Base-by-base conservation (phyloP, 441 rosid species). In the Aleurites moluccanus region DNA sequence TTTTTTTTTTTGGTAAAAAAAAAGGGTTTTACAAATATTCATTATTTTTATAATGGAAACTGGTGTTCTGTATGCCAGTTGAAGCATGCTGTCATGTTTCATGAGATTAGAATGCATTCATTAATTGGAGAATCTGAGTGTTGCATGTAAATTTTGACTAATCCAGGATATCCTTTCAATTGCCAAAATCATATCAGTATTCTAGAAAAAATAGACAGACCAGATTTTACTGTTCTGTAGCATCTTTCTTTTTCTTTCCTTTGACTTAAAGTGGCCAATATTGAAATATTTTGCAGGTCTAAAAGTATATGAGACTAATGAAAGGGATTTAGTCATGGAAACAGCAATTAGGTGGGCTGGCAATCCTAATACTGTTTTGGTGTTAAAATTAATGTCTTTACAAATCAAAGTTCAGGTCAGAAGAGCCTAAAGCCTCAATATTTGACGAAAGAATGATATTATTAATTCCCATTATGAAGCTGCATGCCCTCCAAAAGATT, bases 331-430 rank as follows among this genome's bases (percentile, higher is more conserved):
- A 75, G 83, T 92, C 64, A 76, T 92, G 84, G 98, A 92, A 84
- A 96, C 98, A 18, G 94, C 86, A 61, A 78, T 90, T 33, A 89
- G 86, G 77, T 95, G 96, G 97, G 93, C 97, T 45, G 96, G 99
- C 77, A 95, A 95, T 82, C 92, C 99, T 72, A 89, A 90, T 81
- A 87, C 91, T 60, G 82, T 87, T 79, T 45, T 92, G 85, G 88
- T 83, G 81, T 21, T 91, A 73, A 92, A 90, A 76, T 30, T 89
- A 30, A 30, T 86, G 82, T 88, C 91, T 65, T 72, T 90, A 20
- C 78, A 20, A 53, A 71, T 92, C 66, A 84, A 80, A 80, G 77
- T 92, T 80, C 97, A 94, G 97, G 99, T 94, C 69, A 82, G 92
- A 80, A 80, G 64, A 60, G 73, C 68, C 44, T 38, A 73, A 70